Base-by-base conservation (phyloP, 352 stramenopile species). In the Achlya hypogyna region DNA sequence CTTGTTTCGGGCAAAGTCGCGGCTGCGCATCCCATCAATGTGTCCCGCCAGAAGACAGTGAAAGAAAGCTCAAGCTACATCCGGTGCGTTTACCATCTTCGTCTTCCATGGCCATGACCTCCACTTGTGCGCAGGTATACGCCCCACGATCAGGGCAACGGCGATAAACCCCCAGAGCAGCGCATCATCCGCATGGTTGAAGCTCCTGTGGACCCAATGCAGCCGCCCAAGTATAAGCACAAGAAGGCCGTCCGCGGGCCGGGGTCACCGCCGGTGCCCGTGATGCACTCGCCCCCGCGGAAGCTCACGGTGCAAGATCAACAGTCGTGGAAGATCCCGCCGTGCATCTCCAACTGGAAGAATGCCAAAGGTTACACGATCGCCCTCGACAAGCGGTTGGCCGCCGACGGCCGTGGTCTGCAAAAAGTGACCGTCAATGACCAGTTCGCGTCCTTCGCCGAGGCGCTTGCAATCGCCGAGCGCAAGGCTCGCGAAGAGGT, bases 331-430 rank as follows among this genome's bases (percentile, higher is more conserved):
- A 99, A 99, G 82, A 98, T 99, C 68, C 97, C 97, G 22, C 96
- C 97, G 14, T 98, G 96, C 72, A 98, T 99, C 68, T 99, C 95
- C 32, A 99, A 99, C 76, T 99, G 97, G 97, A 99, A 99, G 74
- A 99, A 99, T 82, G 91, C 91, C 0, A 94, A 96, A 52, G 97
- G 97, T 0, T 99, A 99, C 74, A 99, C 97, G 6, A 99, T 99
- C 75, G 96, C 97, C 27, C 77, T 99, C 40, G 97, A 99, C 78
- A 99, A 99, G 82, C 92, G 97, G 31, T 86, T 99, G 20, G 97
- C 97, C 0, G 97, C 96, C 18, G 97, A 99, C 78, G 97, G 97
- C 34, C 88, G 97, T 29, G 95, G 96, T 4, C 81, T 99, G 58
- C 86, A 98, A 68, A 94, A 98, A 66, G 77, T 90, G 29, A 98